Evolutionary conservation across 192 early-diverging fungal species (phyloP), one percentile per base, ranked within the genome.

Genomic region (Paraglomus occultum): DNA sequence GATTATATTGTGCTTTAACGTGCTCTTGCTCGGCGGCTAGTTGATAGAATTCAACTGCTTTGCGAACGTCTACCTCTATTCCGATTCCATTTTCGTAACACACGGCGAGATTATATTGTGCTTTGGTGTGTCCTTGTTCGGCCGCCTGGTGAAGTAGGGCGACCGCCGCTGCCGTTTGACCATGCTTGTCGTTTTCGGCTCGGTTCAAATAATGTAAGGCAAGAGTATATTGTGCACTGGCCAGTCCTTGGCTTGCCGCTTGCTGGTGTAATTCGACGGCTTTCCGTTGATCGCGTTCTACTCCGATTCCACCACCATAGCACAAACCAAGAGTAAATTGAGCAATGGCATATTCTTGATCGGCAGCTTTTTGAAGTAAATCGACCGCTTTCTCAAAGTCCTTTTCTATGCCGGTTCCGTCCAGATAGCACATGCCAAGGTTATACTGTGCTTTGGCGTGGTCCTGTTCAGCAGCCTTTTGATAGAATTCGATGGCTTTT

Each of bases 21-120:
- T 86, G 79, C 3, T 78, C 81, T 51, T 86, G 78, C 14, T 80
- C 82, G 7, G 81, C 83, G 1, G 86, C 83, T 40, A 76, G 79
- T 8, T 60, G 71, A 42, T 87, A 87, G 83, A 83, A 86, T 64
- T 78, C 61, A 65, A 94, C 83, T 23, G 92, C 92, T 48, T 78
- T 75, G 9, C 62, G 71, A 31, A 82, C 82, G 70, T 90, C 86
- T 74, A 89, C 84, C 23, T 82, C 82, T 6, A 81, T 78, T 20
- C 88, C 92, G 61, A 90, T 84, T 9, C 80, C 92, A 74, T 93
- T 86, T 22, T 89, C 89, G 68, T 90, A 94, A 67, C 92, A 94
- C 67, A 87, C 91, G 12, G 91, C 93, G 15, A 94, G 74, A 70
- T 85, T 86, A 77, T 74, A 87, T 72, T 86, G 84, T 40, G 82